Percentiles rank a stretch among this genome's conserved stretches.
Evolutionary conservation across 345 rosid genomes (phyloP).

Genomic region (Eucalyptus regnans): DNA sequence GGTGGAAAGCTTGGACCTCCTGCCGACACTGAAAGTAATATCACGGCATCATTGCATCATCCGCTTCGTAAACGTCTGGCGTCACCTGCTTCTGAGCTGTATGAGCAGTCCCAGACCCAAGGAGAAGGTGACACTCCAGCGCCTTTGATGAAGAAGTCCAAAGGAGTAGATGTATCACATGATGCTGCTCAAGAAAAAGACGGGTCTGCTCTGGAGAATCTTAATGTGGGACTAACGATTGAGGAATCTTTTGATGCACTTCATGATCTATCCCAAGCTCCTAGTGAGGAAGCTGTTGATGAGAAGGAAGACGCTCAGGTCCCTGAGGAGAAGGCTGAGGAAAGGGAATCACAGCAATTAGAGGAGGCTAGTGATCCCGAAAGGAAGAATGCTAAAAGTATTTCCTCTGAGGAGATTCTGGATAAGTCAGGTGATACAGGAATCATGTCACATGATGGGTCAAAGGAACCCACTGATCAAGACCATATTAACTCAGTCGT

Average conservation of each 20-base stretch:
- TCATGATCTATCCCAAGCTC: constrained; percentile 15
- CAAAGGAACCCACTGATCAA: constrained; percentile 27
- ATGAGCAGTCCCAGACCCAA: constrained; percentile 27
- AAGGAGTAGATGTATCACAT: constrained; percentile 29
- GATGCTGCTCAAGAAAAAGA: constrained; percentile 29
- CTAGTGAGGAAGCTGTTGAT: constrained; percentile 28
- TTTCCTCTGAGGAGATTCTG: constrained; percentile 20
- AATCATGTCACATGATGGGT: constrained; percentile 24
- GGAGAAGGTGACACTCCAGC: constrained; percentile 34
- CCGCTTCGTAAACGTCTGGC: constrained; percentile 68
- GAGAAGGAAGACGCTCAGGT: constrained; percentile 59
- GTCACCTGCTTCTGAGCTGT: constrained; percentile 32
- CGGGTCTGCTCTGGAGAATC: constrained; percentile 18
- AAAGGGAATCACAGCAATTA: neutral
- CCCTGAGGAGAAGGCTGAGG: constrained; percentile 26
- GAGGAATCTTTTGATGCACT: constrained; percentile 42
- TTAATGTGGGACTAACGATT: constrained; percentile 9
- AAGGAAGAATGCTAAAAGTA: neutral
- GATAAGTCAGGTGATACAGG: constrained; percentile 40
- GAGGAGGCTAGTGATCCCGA: neutral
- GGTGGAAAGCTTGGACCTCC: constrained; percentile 31
- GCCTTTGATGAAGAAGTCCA: constrained; percentile 52
- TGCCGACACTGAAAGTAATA: constrained; percentile 43
- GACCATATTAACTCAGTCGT: neutral
- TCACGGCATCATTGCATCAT: constrained; percentile 5